Conservation (phyloP, 176 grass and related monocot species). For the Puya raimondii region DNA sequence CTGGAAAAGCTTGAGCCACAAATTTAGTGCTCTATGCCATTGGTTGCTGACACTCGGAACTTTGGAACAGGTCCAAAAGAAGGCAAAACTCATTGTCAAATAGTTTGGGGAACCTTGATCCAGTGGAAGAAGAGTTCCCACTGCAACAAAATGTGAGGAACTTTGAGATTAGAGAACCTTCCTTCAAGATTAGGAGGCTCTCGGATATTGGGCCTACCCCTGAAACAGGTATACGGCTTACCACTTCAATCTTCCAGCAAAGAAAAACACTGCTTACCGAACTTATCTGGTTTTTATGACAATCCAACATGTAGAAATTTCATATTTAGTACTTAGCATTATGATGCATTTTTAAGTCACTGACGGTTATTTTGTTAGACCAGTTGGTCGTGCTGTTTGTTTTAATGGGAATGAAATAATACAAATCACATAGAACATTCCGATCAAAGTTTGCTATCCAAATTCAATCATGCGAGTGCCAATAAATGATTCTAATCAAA, state of each 20-base stretch:
- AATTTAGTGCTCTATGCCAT: too few relatives aligned
- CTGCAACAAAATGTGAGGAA: slow-evolving; percentile 38
- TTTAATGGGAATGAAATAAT: too few relatives aligned
- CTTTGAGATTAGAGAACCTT: slow-evolving; percentile 51
- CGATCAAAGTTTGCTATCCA: too few relatives aligned
- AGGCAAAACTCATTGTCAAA: slow-evolving; percentile 54
- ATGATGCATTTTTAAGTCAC: too few relatives aligned
- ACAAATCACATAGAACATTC: too few relatives aligned
- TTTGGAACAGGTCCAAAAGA: slow-evolving; percentile 52
- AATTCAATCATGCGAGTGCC: too few relatives aligned
- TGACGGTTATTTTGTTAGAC: too few relatives aligned
- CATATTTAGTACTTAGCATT: too few relatives aligned
- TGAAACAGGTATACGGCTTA: slow-evolving; percentile 9
- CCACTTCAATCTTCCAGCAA: background rate
- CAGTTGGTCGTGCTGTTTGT: too few relatives aligned
- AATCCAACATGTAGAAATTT: too few relatives aligned
- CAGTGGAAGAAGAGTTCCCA: slow-evolving; percentile 68
- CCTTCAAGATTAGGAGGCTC: slow-evolving; percentile 37
- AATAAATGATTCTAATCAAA: too few relatives aligned
- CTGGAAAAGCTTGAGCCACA: too few relatives aligned
- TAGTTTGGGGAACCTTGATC: slow-evolving; percentile 59
- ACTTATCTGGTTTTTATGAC: background rate
- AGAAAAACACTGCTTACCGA: background rate
- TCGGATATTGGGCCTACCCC: slow-evolving; percentile 39
- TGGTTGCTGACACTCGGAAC: background rate